Evolutionary conservation across 2,329 filamentous ascomycete genomes (phyloP).

Genomic region (Colletotrichum camelliae): DNA sequence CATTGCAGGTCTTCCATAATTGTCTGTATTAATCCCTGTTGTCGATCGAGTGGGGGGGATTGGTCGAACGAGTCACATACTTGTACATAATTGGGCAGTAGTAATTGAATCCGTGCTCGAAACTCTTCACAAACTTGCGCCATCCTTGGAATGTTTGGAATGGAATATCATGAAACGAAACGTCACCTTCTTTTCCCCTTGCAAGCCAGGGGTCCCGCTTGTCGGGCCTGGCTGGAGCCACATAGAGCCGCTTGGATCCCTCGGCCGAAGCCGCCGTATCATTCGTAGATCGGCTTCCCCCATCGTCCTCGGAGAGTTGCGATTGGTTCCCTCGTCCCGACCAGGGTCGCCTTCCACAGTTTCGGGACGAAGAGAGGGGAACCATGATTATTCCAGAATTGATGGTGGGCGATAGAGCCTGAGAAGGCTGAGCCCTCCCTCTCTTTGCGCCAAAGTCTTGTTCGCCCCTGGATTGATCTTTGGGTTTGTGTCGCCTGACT

Average conservation of each 20-base stretch:
- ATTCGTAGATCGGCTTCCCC: background rate
- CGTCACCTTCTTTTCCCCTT: background rate
- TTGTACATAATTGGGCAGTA: background rate
- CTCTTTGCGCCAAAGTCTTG: background rate
- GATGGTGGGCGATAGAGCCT: background rate
- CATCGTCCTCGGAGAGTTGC: background rate
- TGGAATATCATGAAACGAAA: conserved; percentile 14
- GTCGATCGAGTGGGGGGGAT: background rate
- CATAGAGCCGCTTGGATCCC: conserved; percentile 6
- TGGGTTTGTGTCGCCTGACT: background rate
- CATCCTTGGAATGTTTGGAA: conserved; percentile 1
- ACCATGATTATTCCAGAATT: background rate
- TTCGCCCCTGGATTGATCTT: background rate
- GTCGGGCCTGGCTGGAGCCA: background rate
- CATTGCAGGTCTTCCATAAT: background rate
- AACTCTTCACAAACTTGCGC: background rate
- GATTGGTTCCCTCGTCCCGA: conserved; percentile 15
- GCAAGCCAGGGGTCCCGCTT: background rate
- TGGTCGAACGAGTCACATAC: background rate
- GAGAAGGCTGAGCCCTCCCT: background rate
- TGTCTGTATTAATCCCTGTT: background rate
- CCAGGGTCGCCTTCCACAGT: background rate
- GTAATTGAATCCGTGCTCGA: background rate
- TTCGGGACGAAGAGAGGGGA: background rate
- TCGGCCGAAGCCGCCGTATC: background rate